phyloP scores from a whole-genome alignment of 352 stramenopile species.

The Phytopythium aichiense region DNA sequence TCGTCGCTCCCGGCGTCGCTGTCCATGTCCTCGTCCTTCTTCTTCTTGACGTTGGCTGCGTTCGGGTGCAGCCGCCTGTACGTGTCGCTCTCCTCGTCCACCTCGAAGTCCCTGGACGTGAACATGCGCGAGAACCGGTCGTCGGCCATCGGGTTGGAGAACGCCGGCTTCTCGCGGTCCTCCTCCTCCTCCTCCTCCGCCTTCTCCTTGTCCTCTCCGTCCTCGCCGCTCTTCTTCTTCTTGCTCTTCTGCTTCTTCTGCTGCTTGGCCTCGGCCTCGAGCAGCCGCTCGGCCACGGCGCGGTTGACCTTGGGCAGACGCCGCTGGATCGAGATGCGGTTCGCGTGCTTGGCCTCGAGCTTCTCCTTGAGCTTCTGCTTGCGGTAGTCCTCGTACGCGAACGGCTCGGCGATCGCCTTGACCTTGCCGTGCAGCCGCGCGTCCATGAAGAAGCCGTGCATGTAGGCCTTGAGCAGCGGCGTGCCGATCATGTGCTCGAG shows the following conservation, averaged over 20 bases:
- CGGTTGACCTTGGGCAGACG: conserved; percentile 90
- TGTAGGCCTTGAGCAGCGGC: conserved; percentile 97
- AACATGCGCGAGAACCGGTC: conserved; percentile 98
- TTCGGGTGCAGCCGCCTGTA: conserved; percentile 96
- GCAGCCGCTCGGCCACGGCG: conserved; percentile 79
- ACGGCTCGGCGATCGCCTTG: conserved; percentile 94
- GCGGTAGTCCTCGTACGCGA: conserved; percentile 97
- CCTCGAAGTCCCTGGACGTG: conserved; percentile 95
- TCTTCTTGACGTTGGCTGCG: conserved; percentile 66
- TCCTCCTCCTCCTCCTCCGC: conserved; percentile 26
- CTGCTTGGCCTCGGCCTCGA: conserved; percentile 70
- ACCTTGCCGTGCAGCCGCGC: conserved; percentile 97
- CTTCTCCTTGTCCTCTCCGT: conserved; percentile 16
- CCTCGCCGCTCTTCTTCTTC: conserved; percentile 16
- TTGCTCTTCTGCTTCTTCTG: conserved; percentile 35
- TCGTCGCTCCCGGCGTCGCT: conserved; percentile 81
- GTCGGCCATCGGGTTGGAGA: conserved; percentile 89
- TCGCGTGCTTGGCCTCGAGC: conserved; percentile 83
- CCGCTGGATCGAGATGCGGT: conserved; percentile 88
- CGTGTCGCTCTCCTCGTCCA: conserved; percentile 96
- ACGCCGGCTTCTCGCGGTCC: conserved; percentile 19
- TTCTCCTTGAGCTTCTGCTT: conserved; percentile 97
- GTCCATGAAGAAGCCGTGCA: conserved; percentile 99
- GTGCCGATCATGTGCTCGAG: conserved; percentile 98
- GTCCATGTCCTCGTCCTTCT: conserved; percentile 90